Percentiles rank a stretch among this genome's conserved stretches.
Conservation (phyloP, 169 alveolate genomes). For the Eimeria necatrix region DNA sequence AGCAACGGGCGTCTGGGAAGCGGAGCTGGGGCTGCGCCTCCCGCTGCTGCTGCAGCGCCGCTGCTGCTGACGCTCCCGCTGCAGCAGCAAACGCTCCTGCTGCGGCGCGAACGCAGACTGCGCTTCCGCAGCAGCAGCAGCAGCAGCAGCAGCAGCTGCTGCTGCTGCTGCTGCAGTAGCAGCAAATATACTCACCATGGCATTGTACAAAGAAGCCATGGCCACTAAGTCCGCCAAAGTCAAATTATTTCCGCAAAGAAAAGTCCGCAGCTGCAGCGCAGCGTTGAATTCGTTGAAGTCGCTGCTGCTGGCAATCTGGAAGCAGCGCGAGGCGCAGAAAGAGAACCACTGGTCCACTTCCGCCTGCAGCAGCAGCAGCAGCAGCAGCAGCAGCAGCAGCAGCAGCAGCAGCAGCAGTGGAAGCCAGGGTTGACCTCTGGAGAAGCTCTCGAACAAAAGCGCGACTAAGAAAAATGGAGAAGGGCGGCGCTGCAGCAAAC, state of each 20-base stretch:
- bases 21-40: too few species aligned
- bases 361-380: conserved; percentile 46
- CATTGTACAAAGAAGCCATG: conserved; percentile 23
- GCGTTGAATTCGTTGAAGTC: conserved; percentile 27
- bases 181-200: conserved; percentile 24
- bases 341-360: conserved; percentile 67
- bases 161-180: too few species aligned
- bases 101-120: too few species aligned
- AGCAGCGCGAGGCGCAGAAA: conserved; percentile 35
- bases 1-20: too few species aligned
- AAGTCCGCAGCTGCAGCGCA: conserved; percentile 31
- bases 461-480: background rate
- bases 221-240: conserved; percentile 58
- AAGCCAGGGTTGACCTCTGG: background rate
- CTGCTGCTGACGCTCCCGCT: too few species aligned
- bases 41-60: too few species aligned
- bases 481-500: background rate
- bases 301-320: background rate
- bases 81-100: too few species aligned
- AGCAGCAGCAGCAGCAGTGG: conserved; percentile 29
- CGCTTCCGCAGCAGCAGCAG: too few species aligned
- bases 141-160: too few species aligned
- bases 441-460: background rate
- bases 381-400: conserved; percentile 49
- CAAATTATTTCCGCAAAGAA: conserved; percentile 55